phyloP scores from a whole-genome alignment of 2,329 filamentous ascomycete genomes.

The Pyricularia pennisetigena region DNA sequence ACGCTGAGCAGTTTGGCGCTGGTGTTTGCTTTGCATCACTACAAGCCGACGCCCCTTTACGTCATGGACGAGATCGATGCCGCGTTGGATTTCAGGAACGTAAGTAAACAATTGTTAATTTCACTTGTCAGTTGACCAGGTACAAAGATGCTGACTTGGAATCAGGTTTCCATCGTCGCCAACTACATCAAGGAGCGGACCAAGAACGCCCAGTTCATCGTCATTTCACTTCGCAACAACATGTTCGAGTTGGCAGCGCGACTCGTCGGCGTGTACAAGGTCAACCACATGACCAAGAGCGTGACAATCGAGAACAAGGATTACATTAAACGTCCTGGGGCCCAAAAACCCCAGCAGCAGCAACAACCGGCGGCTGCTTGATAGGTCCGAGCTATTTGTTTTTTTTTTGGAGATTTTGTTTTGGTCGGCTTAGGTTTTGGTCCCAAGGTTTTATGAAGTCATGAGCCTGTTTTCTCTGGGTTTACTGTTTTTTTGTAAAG shows the following conservation, averaged over 20 bases:
- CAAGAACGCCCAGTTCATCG: slow-evolving; percentile 98
- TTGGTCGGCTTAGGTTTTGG: background rate
- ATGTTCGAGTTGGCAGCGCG: slow-evolving; percentile 99
- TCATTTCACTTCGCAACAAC: slow-evolving; percentile 96
- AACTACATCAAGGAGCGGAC: slow-evolving; percentile 99
- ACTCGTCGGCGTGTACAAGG: slow-evolving; percentile 96
- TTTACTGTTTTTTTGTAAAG: background rate
- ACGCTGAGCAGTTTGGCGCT: slow-evolving; percentile 85
- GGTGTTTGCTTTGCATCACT: slow-evolving; percentile 97
- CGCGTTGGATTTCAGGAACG: slow-evolving; percentile 93
- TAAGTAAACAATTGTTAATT: slow-evolving; percentile 37
- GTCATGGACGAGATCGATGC: slow-evolving; percentile 99
- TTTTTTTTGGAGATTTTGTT: background rate
- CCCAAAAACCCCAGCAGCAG: slow-evolving; percentile 14
- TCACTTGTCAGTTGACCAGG: background rate
- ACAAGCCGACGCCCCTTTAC: slow-evolving; percentile 93
- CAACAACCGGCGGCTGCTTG: slow-evolving; percentile 1
- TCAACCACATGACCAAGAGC: slow-evolving; percentile 97
- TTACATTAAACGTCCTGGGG: slow-evolving; percentile 45
- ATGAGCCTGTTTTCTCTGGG: background rate
- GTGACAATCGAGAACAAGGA: slow-evolving; percentile 81
- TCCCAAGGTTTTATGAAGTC: background rate
- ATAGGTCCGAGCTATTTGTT: background rate
- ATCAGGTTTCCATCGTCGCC: slow-evolving; percentile 87
- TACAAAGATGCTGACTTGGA: background rate